Conservation (phyloP, 306 rosid genomes). For the Albizia julibrissin region DNA sequence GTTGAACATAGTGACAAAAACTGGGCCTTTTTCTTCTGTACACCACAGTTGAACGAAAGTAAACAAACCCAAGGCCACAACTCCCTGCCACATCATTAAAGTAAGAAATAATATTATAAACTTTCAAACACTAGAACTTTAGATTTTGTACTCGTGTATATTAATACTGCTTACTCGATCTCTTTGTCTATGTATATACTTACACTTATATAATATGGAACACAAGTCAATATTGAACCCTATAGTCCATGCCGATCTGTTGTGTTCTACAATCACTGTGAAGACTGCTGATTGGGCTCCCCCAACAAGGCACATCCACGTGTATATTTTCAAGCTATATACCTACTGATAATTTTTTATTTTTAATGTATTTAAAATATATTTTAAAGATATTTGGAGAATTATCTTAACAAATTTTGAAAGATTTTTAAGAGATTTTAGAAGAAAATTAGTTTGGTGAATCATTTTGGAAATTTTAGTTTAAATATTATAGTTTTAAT, state of each 20-base stretch:
- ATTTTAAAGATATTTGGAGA: too few relatives aligned
- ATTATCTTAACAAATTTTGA: too few relatives aligned
- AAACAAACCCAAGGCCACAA: constrained; percentile 51
- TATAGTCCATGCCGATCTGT: constrained; percentile 57
- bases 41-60: constrained; percentile 75
- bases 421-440: too few relatives aligned
- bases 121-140: neutral
- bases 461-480: too few relatives aligned
- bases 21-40: constrained; percentile 73
- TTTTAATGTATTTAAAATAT: too few relatives aligned
- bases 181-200: constrained; percentile 21
- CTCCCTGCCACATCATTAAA: constrained; percentile 53
- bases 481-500: too few relatives aligned
- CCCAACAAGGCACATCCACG: constrained; percentile 75
- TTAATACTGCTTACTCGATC: neutral
- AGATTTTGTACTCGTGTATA: neutral
- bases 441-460: too few relatives aligned
- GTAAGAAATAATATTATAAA: neutral
- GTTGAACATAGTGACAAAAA: constrained; percentile 74
- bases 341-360: too few relatives aligned
- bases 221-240: constrained; percentile 69
- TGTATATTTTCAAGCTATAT: constrained; percentile 51
- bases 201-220: constrained; percentile 66
- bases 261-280: constrained; percentile 48
- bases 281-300: constrained; percentile 74